Conservation (phyloP, 2,329 filamentous ascomycete species). For the Neofusicoccum laricinum region DNA sequence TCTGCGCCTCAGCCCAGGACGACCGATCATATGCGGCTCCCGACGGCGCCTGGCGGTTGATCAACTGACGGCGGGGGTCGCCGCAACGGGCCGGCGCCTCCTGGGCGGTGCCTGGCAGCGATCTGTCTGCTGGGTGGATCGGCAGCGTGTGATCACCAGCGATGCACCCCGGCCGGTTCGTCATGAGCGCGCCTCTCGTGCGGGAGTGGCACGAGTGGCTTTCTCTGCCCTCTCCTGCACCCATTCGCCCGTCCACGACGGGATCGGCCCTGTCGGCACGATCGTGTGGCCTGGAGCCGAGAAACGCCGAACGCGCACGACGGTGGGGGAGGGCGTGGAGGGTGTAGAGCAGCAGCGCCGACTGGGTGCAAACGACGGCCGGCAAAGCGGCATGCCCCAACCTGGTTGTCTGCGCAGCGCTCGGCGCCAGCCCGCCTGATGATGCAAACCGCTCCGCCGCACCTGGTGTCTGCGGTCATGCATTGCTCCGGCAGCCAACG, state of each 20-base stretch:
- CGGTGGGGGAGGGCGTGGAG: not conserved
- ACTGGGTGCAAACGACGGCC: not conserved
- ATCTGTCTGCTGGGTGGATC: not conserved
- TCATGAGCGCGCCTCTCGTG: conserved; percentile 10
- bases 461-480: conserved; percentile 6
- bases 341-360: too few species aligned
- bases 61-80: conserved; percentile 10
- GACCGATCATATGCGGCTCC: conserved; percentile 7
- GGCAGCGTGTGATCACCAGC: conserved; percentile 1
- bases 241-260: not conserved
- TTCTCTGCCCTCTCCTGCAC: not conserved
- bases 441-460: conserved; percentile 6
- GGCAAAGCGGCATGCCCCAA: not conserved
- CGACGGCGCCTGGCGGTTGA: not conserved
- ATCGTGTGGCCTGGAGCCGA: conserved; percentile 1
- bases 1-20: not conserved
- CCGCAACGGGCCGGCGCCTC: not conserved
- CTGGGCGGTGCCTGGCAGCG: not conserved
- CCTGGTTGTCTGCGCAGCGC: not conserved
- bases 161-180: not conserved
- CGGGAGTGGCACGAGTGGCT: not conserved
- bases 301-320: not conserved
- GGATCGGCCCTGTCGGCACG: not conserved
- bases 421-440: conserved; percentile 6
- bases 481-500: not conserved